These are phyloP conservation scores for Pinus taeda DNA, from an alignment of 75 land plant species.

Conservation along the genomic window DNA sequence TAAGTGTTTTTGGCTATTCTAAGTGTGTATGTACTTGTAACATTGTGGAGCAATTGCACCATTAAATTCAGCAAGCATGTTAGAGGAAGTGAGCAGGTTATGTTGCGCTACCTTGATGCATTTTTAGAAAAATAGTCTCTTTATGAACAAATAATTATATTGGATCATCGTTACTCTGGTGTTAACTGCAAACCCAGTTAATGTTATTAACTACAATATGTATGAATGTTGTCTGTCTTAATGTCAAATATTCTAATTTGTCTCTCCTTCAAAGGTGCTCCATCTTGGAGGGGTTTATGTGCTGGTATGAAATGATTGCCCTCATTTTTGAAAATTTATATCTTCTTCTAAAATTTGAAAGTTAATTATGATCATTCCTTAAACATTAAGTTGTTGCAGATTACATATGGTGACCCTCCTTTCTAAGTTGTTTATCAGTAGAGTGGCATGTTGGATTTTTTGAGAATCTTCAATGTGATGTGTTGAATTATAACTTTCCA, in stretches of 20 bases:
- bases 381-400: slow-evolving; percentile 32
- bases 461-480: neutral
- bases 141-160: neutral
- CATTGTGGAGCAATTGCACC: slow-evolving; percentile 91
- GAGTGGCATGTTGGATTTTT: too few relatives aligned
- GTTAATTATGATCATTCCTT: neutral
- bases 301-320: slow-evolving; percentile 49
- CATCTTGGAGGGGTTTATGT: slow-evolving; percentile 90
- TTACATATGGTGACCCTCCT: slow-evolving; percentile 95
- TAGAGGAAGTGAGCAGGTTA: slow-evolving; percentile 92
- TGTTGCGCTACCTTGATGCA: neutral
- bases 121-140: neutral
- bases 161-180: neutral
- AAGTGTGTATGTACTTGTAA: neutral
- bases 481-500: neutral
- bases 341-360: neutral
- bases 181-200: neutral
- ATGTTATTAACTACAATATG: slow-evolving; percentile 1
- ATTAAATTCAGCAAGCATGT: slow-evolving; percentile 66
- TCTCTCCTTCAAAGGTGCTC: slow-evolving; percentile 60
- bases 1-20: neutral
- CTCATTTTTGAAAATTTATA: neutral
- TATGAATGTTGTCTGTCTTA: neutral
- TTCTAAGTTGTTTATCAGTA: slow-evolving; percentile 7
- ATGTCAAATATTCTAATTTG: neutral